phyloP scores from a whole-genome alignment of 306 rosid genomes.

The Mucuna pruriens region DNA sequence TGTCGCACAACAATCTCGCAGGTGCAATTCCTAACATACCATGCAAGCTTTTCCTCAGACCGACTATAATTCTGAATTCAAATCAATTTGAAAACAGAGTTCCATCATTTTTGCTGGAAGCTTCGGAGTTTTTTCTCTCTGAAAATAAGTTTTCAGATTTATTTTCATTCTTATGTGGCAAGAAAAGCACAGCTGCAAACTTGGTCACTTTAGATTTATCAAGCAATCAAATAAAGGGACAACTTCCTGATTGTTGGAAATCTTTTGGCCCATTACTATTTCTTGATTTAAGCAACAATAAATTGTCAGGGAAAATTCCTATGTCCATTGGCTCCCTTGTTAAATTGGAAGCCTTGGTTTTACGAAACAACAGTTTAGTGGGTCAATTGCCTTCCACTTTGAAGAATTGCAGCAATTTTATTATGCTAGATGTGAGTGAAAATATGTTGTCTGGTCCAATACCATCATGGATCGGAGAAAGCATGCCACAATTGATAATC shows the following conservation, averaged over 20 bases:
- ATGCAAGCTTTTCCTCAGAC: not conserved
- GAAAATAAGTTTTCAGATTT: conserved; percentile 25
- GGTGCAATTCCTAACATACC: conserved; percentile 17
- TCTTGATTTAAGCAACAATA: conserved; percentile 31
- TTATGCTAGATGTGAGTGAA: not conserved
- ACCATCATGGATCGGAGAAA: conserved; percentile 28
- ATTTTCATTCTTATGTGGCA: conserved; percentile 2
- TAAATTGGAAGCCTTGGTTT: not conserved
- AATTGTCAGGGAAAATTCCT: conserved; percentile 17
- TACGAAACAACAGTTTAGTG: conserved; percentile 12
- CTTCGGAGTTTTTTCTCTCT: not conserved
- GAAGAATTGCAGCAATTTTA: not conserved
- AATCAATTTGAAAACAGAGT: conserved; percentile 13
- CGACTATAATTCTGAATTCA: not conserved
- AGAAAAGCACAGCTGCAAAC: not conserved
- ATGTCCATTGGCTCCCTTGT: not conserved
- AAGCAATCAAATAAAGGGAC: conserved; percentile 17
- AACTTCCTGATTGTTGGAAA: conserved; percentile 24
- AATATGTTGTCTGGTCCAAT: not conserved
- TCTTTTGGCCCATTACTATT: not conserved
- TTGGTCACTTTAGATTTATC: not conserved
- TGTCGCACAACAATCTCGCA: not conserved
- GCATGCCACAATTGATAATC: not conserved
- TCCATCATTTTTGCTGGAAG: not conserved
- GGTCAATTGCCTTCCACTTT: conserved; percentile 32